These are phyloP conservation scores for Sutorius australiensis DNA, from an alignment of 768 basidiomycete species.

Conservation along the genomic window DNA sequence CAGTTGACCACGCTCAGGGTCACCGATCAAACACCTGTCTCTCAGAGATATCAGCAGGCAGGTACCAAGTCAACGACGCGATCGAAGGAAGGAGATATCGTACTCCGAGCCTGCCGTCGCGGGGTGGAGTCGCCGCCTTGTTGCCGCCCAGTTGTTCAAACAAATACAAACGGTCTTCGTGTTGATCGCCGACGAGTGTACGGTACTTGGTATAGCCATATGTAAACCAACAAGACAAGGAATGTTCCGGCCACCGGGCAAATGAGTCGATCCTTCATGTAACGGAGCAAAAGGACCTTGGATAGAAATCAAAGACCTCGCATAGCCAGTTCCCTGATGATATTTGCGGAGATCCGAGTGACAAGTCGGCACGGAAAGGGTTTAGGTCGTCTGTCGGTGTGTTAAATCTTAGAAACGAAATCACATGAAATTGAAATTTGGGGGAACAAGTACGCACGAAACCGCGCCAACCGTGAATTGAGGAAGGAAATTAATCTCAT, in stretches of 20 bases:
- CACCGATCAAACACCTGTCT: conserved; percentile 1
- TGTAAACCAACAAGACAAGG: not conserved
- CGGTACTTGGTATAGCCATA: not conserved
- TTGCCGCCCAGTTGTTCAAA: not conserved
- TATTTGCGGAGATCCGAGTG: conserved; percentile 11
- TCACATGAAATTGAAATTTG: not conserved
- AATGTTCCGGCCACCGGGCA: not conserved
- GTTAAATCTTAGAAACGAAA: not conserved
- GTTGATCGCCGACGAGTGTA: not conserved
- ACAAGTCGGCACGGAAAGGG: conserved; percentile 22
- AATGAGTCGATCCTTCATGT: not conserved
- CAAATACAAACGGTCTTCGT: not conserved
- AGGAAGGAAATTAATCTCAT: conserved; percentile 24
- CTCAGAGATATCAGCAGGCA: not conserved
- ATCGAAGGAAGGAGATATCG: not conserved
- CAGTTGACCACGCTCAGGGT: not conserved
- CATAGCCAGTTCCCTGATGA: conserved; percentile 10
- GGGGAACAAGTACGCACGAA: conserved; percentile 17
- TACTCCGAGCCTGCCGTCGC: conserved; percentile 1
- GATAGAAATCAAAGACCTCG: conserved; percentile 5
- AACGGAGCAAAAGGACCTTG: not conserved
- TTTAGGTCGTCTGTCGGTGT: conserved; percentile 17
- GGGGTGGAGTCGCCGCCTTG: not conserved
- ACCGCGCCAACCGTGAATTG: conserved; percentile 15
- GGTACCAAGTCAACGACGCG: not conserved